Conservation (phyloP, 2,329 filamentous ascomycete genomes). For the Trichoderma afroharzianum region DNA sequence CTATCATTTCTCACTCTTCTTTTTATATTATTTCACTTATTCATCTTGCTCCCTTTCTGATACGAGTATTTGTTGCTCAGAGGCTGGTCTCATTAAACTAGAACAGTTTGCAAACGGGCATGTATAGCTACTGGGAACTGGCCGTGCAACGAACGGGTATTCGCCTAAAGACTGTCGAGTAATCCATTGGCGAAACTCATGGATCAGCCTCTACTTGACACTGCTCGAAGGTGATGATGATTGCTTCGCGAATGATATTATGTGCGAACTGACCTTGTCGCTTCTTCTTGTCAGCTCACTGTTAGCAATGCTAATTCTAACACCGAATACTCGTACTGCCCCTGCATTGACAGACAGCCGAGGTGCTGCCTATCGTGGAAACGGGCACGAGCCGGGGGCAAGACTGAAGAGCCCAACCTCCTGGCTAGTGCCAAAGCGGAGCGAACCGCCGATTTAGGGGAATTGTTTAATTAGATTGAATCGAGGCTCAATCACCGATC, state of each 20-base stretch:
- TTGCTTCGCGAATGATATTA: background rate
- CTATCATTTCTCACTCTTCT: background rate
- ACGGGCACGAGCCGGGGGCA: constrained; percentile 1
- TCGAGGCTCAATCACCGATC: background rate
- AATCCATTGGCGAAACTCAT: background rate
- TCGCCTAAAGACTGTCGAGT: background rate
- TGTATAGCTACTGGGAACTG: background rate
- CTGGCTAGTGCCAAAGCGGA: constrained; percentile 16
- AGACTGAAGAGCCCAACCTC: background rate
- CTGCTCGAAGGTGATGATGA: background rate
- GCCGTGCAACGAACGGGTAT: background rate
- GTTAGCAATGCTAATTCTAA: background rate
- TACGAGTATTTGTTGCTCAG: background rate
- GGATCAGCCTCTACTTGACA: background rate
- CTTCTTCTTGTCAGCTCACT: background rate
- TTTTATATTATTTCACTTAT: too few species aligned
- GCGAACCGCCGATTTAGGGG: constrained; percentile 13
- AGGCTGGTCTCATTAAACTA: background rate
- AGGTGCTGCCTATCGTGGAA: constrained; percentile 2
- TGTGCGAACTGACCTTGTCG: background rate
- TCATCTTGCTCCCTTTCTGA: background rate
- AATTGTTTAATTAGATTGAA: background rate
- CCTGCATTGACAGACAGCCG: background rate
- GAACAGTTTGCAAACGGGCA: background rate
- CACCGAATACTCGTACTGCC: background rate